Percentiles rank a stretch among this genome's conserved stretches.
Conservation (phyloP, 2,329 filamentous ascomycete species). For the Pestalotiopsis sp. region DNA sequence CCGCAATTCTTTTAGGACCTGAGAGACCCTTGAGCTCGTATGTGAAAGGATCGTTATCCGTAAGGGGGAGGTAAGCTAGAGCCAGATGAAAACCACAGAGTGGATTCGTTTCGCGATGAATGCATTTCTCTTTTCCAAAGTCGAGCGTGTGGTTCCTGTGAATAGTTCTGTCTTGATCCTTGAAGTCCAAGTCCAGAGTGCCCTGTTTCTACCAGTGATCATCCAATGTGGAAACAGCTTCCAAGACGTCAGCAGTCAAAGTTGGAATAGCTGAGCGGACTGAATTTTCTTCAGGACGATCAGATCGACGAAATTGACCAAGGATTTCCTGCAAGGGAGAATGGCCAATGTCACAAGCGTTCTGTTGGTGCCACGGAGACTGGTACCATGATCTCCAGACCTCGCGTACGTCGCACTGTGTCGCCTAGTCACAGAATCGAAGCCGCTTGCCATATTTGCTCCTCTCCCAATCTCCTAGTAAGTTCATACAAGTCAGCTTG, state of each 20-base stretch:
- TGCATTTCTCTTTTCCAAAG: too few species aligned
- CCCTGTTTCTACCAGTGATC: too few species aligned
- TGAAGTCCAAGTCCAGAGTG: too few species aligned
- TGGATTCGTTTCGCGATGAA: background rate
- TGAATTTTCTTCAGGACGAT: background rate
- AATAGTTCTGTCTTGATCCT: too few species aligned
- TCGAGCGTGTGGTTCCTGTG: too few species aligned
- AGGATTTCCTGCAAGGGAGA: background rate
- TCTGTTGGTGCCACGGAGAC: background rate
- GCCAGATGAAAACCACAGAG: background rate
- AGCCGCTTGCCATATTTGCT: slow-evolving; percentile 1
- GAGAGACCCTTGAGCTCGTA: background rate
- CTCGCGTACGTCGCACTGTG: background rate
- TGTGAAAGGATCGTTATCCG: background rate
- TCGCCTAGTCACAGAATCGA: background rate
- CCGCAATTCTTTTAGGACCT: background rate
- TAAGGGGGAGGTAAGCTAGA: background rate
- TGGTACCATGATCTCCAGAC: background rate
- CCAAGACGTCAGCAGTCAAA: too few species aligned
- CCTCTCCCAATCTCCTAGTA: background rate
- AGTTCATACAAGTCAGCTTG: background rate
- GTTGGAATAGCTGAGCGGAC: too few species aligned
- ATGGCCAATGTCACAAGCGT: background rate
- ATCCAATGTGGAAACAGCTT: too few species aligned
- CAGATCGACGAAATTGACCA: background rate